phyloP scores from a whole-genome alignment of 768 basidiomycete genomes.

The Pleurotus pulmonarius region DNA sequence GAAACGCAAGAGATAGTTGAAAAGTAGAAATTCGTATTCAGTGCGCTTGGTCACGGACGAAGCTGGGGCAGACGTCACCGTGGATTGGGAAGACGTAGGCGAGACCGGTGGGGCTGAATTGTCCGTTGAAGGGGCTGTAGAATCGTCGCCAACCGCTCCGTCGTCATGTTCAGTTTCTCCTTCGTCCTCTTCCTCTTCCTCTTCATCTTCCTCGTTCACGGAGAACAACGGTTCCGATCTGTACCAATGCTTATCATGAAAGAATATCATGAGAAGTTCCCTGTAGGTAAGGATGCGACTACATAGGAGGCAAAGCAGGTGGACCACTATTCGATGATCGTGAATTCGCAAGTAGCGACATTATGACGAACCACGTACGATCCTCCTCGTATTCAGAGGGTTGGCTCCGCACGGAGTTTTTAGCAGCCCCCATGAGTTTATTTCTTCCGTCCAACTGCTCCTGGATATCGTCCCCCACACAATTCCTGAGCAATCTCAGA shows the following conservation, averaged over 20 bases:
- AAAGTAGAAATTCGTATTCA: conserved; percentile 93
- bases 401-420: conserved; percentile 57
- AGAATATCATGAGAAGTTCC: conserved; percentile 94
- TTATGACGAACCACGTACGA: conserved; percentile 42
- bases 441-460: conserved; percentile 79
- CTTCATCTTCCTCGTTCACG: conserved; percentile 75
- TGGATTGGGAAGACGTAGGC: conserved; percentile 58
- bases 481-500: conserved; percentile 77
- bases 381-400: conserved; percentile 92
- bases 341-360: background rate
- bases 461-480: conserved; percentile 89
- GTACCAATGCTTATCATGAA: conserved; percentile 91
- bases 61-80: conserved; percentile 45
- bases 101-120: conserved; percentile 35
- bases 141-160: conserved; percentile 47
- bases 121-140: conserved; percentile 27
- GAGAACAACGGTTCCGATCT: conserved; percentile 71
- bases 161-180: conserved; percentile 51
- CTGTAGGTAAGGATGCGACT: conserved; percentile 87
- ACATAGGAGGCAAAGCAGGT: conserved; percentile 88
- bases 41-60: conserved; percentile 54
- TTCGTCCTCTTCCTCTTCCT: conserved; percentile 52
- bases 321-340: conserved; percentile 60
- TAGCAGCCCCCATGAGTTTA: conserved; percentile 81
- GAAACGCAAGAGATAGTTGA: conserved; percentile 93